Conservation (phyloP, 2,329 filamentous ascomycete genomes). For the Chaetomium sp. region DNA sequence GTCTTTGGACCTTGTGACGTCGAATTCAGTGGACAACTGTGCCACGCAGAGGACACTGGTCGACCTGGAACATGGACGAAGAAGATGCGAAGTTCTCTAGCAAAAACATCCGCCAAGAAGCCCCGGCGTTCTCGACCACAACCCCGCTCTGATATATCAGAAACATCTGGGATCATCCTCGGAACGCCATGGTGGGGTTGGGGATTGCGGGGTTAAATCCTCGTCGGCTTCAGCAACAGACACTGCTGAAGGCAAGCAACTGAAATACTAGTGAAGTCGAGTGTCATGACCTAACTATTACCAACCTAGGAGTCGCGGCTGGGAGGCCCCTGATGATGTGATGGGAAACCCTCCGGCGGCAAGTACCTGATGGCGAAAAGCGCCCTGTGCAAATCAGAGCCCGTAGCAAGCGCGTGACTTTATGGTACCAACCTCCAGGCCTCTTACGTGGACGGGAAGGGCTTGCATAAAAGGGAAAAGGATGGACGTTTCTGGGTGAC, state of each 20-base stretch:
- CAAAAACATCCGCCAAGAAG: not conserved
- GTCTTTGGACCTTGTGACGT: not conserved
- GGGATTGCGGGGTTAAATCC: not conserved
- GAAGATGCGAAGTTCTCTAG: not conserved
- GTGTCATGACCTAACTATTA: not conserved
- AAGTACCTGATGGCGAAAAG: not conserved
- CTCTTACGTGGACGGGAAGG: not conserved
- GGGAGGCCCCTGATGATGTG: not conserved
- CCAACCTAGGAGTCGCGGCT: not conserved
- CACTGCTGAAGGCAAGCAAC: not conserved
- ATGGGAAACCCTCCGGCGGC: not conserved
- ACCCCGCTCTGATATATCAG: slow-evolving; percentile 1
- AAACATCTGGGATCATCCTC: not conserved
- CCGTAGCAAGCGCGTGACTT: not conserved
- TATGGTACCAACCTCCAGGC: not conserved
- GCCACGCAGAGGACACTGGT: too few species aligned
- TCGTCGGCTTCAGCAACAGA: not conserved
- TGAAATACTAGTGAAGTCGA: not conserved
- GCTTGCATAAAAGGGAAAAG: not conserved
- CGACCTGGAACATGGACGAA: not conserved
- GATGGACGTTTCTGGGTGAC: not conserved
- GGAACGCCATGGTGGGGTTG: not conserved
- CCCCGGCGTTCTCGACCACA: not conserved
- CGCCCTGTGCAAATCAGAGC: not conserved
- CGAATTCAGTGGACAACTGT: too few species aligned